phyloP scores from a whole-genome alignment of 2,329 filamentous ascomycete species.

The Ceratocystis diversiconidia region DNA sequence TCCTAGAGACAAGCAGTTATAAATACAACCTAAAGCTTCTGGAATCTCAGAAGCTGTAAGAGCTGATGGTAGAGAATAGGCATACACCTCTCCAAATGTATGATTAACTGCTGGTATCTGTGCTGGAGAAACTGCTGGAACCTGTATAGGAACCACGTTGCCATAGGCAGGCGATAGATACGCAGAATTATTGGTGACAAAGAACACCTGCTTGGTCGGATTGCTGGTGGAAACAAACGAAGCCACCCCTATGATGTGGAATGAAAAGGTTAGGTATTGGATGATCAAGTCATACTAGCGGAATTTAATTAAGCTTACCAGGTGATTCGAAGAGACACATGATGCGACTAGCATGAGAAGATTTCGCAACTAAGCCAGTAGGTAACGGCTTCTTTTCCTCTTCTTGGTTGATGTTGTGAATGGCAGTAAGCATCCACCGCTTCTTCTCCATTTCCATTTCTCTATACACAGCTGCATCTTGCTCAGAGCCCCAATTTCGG shows the following conservation, averaged over 20 bases:
- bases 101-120: conserved; percentile 28
- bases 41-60: conserved; percentile 44
- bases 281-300: no score
- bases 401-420: conserved; percentile 31
- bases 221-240: conserved; percentile 36
- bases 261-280: background rate
- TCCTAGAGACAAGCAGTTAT: conserved; percentile 39
- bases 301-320: conserved; percentile 25
- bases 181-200: conserved; percentile 29
- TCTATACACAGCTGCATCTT: conserved; percentile 35
- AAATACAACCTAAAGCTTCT: conserved; percentile 40
- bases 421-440: conserved; percentile 46
- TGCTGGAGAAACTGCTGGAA: conserved; percentile 27
- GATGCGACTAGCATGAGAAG: conserved; percentile 21
- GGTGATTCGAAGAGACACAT: conserved; percentile 39
- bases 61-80: conserved; percentile 41
- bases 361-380: conserved; percentile 3
- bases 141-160: conserved; percentile 29
- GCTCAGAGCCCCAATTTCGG: conserved; percentile 33
- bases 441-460: conserved; percentile 42
- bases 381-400: background rate
- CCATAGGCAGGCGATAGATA: conserved; percentile 23
- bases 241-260: conserved; percentile 29
- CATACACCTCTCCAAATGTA: conserved; percentile 37
- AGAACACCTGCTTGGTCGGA: conserved; percentile 29